Conservation (phyloP, 83 land plant species). For the Diphasiastrum complanatum region DNA sequence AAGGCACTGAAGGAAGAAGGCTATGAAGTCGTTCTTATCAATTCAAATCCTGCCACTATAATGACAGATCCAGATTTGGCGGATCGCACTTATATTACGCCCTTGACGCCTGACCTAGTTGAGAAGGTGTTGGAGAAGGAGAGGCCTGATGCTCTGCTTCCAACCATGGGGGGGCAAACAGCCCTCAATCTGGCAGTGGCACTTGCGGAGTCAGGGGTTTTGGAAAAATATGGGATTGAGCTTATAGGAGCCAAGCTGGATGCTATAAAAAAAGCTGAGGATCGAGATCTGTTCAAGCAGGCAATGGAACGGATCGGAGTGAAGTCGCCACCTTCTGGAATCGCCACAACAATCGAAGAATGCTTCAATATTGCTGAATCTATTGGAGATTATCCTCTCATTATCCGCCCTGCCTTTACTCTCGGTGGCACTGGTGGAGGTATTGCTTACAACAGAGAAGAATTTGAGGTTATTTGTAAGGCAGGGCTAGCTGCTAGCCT, state of each 20-base stretch:
- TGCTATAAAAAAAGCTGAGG: constrained; percentile 93
- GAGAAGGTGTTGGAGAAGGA: constrained; percentile 81
- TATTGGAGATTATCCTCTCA: constrained; percentile 89
- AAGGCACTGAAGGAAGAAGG: constrained; percentile 96
- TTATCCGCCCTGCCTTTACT: constrained; percentile 92
- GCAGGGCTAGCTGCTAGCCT: constrained; percentile 86
- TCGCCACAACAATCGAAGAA: constrained; percentile 71
- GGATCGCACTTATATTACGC: constrained; percentile 82
- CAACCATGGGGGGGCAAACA: constrained; percentile 99
- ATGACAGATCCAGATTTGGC: constrained; percentile 98
- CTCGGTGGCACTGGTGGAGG: constrained; percentile 99
- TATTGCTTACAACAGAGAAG: constrained; percentile 91
- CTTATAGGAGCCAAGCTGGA: constrained; percentile 93
- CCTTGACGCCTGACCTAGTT: constrained; percentile 94
- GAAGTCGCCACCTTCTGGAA: constrained; percentile 92
- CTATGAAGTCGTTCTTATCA: constrained; percentile 79
- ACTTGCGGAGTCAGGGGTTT: constrained; percentile 69
- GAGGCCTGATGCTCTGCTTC: constrained; percentile 91
- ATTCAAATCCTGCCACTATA: constrained; percentile 97
- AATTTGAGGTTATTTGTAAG: constrained; percentile 92
- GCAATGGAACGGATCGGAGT: constrained; percentile 92
- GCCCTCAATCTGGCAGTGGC: constrained; percentile 92
- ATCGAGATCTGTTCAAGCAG: constrained; percentile 80
- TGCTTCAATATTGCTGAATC: constrained; percentile 63
- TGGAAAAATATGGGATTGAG: constrained; percentile 68